Conservation (phyloP, 345 rosid species). For the Heritiera littoralis region DNA sequence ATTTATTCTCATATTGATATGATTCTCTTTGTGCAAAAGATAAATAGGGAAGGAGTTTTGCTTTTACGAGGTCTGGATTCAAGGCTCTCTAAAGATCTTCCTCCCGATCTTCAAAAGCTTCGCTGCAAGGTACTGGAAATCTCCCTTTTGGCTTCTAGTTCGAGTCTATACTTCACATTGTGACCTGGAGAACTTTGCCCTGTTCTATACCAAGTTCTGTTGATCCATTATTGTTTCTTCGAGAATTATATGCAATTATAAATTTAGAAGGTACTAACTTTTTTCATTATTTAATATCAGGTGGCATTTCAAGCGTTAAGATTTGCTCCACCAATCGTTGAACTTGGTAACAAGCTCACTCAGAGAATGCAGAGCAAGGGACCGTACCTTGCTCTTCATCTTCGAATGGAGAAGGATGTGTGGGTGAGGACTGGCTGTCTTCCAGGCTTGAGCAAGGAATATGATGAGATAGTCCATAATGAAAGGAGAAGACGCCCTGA, state of each 20-base stretch:
- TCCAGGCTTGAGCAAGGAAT: constrained; percentile 72
- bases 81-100: constrained; percentile 88
- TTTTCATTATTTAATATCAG: constrained; percentile 36
- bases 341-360: constrained; percentile 77
- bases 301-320: constrained; percentile 82
- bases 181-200: background rate
- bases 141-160: background rate
- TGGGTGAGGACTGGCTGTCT: constrained; percentile 98
- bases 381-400: constrained; percentile 89
- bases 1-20: constrained; percentile 4
- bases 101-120: constrained; percentile 90
- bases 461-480: constrained; percentile 62
- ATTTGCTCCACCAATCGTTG: constrained; percentile 67
- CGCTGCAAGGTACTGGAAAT: constrained; percentile 73
- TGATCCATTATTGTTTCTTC: background rate
- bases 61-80: constrained; percentile 92
- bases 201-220: background rate
- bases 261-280: constrained; percentile 4
- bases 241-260: background rate
- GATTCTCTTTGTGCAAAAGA: constrained; percentile 45
- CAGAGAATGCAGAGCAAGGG: constrained; percentile 83
- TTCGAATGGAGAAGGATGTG: constrained; percentile 87
- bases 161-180: background rate
- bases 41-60: constrained; percentile 81
- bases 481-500: constrained; percentile 87